phyloP scores from a whole-genome alignment of 2,329 filamentous ascomycete species.

The Diplodia sapinea region DNA sequence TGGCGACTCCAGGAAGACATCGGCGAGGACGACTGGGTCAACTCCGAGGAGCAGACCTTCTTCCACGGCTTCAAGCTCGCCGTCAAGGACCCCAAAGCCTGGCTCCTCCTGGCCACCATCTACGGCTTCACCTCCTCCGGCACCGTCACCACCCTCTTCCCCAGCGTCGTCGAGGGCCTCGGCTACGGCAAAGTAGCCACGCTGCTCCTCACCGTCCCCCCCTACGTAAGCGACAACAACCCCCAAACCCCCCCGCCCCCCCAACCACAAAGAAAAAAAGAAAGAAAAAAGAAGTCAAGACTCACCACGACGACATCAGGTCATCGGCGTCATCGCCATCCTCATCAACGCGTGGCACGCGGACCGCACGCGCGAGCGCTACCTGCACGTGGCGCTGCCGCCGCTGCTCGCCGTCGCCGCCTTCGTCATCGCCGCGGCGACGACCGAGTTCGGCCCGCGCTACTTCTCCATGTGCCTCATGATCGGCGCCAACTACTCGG shows the following conservation, averaged over 20 bases:
- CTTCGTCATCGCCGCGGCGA: conserved; percentile 42
- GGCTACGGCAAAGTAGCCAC: conserved; percentile 43
- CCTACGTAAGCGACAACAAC: conserved; percentile 29
- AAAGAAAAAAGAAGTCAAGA: too few species aligned
- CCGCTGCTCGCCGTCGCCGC: conserved; percentile 39
- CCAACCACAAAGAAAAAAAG: background rate
- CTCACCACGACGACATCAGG: conserved; percentile 47
- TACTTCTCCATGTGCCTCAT: conserved; percentile 64
- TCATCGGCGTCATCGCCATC: conserved; percentile 43
- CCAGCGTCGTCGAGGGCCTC: conserved; percentile 39
- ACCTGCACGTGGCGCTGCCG: conserved; percentile 46
- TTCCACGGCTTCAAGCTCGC: conserved; percentile 43
- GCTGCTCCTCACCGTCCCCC: conserved; percentile 44
- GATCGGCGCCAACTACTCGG: conserved; percentile 36
- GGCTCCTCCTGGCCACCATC: conserved; percentile 45
- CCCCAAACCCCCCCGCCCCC: background rate
- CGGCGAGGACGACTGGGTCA: conserved; percentile 42
- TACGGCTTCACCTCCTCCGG: conserved; percentile 46
- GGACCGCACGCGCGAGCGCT: conserved; percentile 49
- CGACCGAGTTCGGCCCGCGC: conserved; percentile 56
- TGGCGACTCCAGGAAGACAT: conserved; percentile 44
- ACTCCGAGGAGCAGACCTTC: conserved; percentile 40
- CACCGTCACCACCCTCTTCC: conserved; percentile 44
- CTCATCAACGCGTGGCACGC: conserved; percentile 48
- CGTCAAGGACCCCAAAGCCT: conserved; percentile 43